These are phyloP conservation scores for Clarireedia paspali DNA, from an alignment of 2,329 filamentous ascomycete genomes.

Conservation along the genomic window DNA sequence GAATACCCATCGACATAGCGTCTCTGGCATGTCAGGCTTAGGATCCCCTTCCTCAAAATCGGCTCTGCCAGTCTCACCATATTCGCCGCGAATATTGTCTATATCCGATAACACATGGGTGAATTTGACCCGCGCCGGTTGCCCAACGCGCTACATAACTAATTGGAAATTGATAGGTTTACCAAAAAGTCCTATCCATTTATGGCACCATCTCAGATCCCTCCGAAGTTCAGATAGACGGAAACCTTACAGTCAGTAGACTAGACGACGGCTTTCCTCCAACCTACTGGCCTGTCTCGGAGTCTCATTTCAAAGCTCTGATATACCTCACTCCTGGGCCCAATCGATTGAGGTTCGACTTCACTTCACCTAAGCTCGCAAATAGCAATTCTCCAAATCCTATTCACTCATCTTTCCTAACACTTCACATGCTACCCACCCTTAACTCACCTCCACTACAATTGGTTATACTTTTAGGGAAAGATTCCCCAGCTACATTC, in stretches of 20 bases:
- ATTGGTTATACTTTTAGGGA: constrained; percentile 77
- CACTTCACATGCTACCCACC: constrained; percentile 78
- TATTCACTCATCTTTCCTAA: constrained; percentile 72
- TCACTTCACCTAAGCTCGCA: constrained; percentile 72
- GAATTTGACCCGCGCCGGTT: constrained; percentile 17
- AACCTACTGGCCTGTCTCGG: constrained; percentile 77
- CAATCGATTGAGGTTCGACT: constrained; percentile 84
- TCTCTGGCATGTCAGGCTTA: constrained; percentile 55
- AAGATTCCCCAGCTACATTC: constrained; percentile 79
- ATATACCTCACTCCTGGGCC: constrained; percentile 86
- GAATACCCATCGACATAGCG: constrained; percentile 49
- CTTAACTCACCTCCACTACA: constrained; percentile 76
- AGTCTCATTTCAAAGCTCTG: constrained; percentile 86
- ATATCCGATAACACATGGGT: constrained; percentile 81
- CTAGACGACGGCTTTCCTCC: constrained; percentile 80
- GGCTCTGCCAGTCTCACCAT: constrained; percentile 61
- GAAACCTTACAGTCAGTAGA: constrained; percentile 69
- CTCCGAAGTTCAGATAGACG: constrained; percentile 61
- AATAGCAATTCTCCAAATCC: constrained; percentile 58
- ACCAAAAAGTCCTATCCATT: constrained; percentile 82
- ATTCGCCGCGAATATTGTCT: constrained; percentile 73
- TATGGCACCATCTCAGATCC: constrained; percentile 75
- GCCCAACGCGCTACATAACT: background rate
- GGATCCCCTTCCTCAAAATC: constrained; percentile 47
- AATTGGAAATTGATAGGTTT: constrained; percentile 50